Conservation (phyloP, 441 rosid genomes). For the Euphorbia celastroides region DNA sequence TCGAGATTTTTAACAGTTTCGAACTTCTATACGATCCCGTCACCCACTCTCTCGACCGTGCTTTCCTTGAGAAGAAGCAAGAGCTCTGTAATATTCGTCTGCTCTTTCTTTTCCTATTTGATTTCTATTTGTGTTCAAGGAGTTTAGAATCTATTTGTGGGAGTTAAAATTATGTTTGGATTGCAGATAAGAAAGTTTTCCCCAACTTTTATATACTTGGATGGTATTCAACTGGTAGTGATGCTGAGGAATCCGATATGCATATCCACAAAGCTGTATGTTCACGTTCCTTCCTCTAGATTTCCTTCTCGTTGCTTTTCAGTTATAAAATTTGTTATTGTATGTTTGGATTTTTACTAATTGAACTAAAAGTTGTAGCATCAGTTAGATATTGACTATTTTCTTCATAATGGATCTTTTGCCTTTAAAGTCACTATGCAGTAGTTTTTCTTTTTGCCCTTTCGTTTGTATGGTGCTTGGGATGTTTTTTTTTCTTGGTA, state of each 20-base stretch:
- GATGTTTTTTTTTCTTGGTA: background rate
- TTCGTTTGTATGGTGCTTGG: background rate
- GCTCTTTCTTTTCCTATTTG: background rate
- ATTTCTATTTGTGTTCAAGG: conserved; percentile 3
- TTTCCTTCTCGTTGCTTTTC: background rate
- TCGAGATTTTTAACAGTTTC: conserved; percentile 96
- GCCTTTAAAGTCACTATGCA: background rate
- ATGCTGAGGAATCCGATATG: conserved; percentile 88
- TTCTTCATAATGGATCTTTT: background rate
- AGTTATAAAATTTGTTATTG: background rate
- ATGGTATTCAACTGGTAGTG: conserved; percentile 91
- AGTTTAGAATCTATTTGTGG: background rate
- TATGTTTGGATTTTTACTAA: background rate
- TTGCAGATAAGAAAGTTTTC: conserved; percentile 82
- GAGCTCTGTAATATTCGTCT: conserved; percentile 61
- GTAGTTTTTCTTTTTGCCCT: background rate
- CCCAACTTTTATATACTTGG: conserved; percentile 85
- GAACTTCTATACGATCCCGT: conserved; percentile 87
- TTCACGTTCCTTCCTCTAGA: background rate
- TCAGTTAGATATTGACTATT: background rate
- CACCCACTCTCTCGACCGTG: conserved; percentile 62
- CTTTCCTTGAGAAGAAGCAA: conserved; percentile 92
- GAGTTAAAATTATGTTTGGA: background rate
- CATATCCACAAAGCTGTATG: conserved; percentile 85
- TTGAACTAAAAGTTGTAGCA: background rate